Evolutionary conservation across 345 rosid genomes (phyloP).

Genomic region (Cardamine chenopodiifolia): DNA sequence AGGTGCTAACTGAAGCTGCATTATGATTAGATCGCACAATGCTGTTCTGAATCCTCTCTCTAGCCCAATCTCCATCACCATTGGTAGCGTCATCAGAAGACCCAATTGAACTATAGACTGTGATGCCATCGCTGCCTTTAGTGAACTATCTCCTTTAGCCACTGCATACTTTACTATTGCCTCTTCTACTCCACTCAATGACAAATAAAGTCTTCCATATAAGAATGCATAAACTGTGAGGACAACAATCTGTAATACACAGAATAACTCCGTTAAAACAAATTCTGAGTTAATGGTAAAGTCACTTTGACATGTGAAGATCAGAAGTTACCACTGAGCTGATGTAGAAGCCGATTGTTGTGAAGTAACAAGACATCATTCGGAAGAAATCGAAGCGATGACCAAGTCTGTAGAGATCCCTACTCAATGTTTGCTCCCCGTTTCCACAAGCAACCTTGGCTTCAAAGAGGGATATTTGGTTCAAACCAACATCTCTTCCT

Average conservation of each 20-base stretch:
- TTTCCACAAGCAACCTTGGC: constrained; percentile 99
- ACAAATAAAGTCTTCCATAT: constrained; percentile 85
- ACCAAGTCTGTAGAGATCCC: constrained; percentile 91
- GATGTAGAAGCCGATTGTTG: constrained; percentile 85
- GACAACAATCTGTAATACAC: constrained; percentile 65
- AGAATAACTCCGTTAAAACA: background rate
- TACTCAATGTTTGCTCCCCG: constrained; percentile 92
- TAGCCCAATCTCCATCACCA: constrained; percentile 98
- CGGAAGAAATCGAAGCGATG: constrained; percentile 98
- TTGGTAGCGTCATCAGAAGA: constrained; percentile 77
- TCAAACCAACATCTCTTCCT: constrained; percentile 98
- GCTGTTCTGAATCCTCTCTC: constrained; percentile 97
- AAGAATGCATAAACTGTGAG: constrained; percentile 72
- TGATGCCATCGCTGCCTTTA: constrained; percentile 91
- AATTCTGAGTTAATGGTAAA: constrained; percentile 12
- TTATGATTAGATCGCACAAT: constrained; percentile 73
- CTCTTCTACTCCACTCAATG: constrained; percentile 87
- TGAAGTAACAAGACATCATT: constrained; percentile 87
- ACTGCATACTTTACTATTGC: constrained; percentile 70
- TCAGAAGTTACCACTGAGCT: constrained; percentile 78
- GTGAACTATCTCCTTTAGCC: constrained; percentile 67
- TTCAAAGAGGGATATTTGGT: constrained; percentile 96
- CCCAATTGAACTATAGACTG: constrained; percentile 93
- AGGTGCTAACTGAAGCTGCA: constrained; percentile 95
- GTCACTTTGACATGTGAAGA: constrained; percentile 8